Evolutionary conservation across 2,329 filamentous ascomycete genomes (phyloP).

Genomic region (Ophiostoma fasciatum): DNA sequence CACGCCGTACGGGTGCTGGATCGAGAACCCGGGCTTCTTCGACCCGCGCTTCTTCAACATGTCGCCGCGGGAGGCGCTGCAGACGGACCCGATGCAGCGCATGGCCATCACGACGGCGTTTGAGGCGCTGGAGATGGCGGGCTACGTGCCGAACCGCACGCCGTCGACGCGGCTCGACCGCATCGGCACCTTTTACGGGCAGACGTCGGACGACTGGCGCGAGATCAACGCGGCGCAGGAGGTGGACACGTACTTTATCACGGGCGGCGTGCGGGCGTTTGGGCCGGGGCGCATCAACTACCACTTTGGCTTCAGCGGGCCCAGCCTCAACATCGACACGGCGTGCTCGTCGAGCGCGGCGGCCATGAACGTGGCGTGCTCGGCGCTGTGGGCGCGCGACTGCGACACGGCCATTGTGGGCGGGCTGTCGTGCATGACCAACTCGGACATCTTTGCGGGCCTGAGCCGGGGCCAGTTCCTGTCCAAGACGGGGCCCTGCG

Average conservation of each 20-base stretch:
- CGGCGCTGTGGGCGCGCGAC: conserved; percentile 58
- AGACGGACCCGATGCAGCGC: conserved; percentile 71
- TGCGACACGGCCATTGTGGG: conserved; percentile 71
- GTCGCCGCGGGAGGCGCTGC: conserved; percentile 59
- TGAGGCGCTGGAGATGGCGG: conserved; percentile 69
- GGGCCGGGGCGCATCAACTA: conserved; percentile 52
- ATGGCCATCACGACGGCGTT: conserved; percentile 64
- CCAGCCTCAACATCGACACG: conserved; percentile 60
- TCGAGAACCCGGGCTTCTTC: conserved; percentile 62
- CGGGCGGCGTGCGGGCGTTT: conserved; percentile 28
- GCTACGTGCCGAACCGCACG: conserved; percentile 59
- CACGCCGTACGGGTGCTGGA: conserved; percentile 60
- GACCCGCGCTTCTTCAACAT: conserved; percentile 82
- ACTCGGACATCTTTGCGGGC: conserved; percentile 66
- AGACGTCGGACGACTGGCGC: conserved; percentile 63
- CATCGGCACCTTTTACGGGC: conserved; percentile 61
- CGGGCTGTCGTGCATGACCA: conserved; percentile 64
- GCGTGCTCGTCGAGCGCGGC: conserved; percentile 63
- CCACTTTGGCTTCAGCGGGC: conserved; percentile 62
- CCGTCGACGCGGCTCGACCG: conserved; percentile 48
- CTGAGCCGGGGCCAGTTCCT: conserved; percentile 65
- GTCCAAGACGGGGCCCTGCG: conserved; percentile 61
- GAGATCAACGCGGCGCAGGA: conserved; percentile 61
- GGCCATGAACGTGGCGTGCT: conserved; percentile 57
- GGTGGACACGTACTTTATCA: conserved; percentile 42